These are phyloP conservation scores for Metschnikowia hibisci DNA, from an alignment of 805 yeast species.

Conservation along the genomic window DNA sequence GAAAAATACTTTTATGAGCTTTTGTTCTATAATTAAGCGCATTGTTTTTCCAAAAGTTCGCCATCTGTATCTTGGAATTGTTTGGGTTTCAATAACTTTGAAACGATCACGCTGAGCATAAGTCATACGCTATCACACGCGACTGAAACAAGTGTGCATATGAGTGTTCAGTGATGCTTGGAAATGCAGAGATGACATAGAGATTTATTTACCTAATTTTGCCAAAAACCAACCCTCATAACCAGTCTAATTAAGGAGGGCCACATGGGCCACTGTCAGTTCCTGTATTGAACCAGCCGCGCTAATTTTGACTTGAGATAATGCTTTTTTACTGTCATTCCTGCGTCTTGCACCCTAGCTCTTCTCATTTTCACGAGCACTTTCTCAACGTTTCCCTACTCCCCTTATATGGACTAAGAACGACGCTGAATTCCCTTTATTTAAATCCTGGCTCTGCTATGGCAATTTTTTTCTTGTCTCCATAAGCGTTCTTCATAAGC, in stretches of 20 bases:
- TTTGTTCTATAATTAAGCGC: too few relatives aligned
- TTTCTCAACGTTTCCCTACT: not conserved
- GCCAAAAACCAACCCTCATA: not conserved
- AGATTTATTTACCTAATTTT: too few relatives aligned
- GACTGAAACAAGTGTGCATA: not conserved
- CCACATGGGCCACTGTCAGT: slow-evolving; percentile 3
- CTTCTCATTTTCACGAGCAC: slow-evolving; percentile 1
- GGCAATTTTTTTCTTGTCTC: not conserved
- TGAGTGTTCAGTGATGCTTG: not conserved
- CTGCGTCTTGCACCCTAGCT: not conserved
- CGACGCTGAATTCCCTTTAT: not conserved
- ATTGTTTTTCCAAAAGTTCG: too few relatives aligned
- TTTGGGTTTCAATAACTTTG: too few relatives aligned
- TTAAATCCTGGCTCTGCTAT: slow-evolving; percentile 1
- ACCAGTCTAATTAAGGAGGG: not conserved
- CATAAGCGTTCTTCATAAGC: not conserved
- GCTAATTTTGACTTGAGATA: slow-evolving; percentile 1
- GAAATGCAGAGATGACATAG: too few relatives aligned
- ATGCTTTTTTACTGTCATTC: not conserved
- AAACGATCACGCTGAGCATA: too few relatives aligned
- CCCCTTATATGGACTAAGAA: slow-evolving; percentile 1
- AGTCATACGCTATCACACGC: too few relatives aligned
- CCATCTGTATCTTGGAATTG: too few relatives aligned
- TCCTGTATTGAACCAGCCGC: slow-evolving; percentile 1
- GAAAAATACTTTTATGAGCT: too few relatives aligned